phyloP scores from a whole-genome alignment of 2,329 filamentous ascomycete genomes.

The Juglanconis sp. region DNA sequence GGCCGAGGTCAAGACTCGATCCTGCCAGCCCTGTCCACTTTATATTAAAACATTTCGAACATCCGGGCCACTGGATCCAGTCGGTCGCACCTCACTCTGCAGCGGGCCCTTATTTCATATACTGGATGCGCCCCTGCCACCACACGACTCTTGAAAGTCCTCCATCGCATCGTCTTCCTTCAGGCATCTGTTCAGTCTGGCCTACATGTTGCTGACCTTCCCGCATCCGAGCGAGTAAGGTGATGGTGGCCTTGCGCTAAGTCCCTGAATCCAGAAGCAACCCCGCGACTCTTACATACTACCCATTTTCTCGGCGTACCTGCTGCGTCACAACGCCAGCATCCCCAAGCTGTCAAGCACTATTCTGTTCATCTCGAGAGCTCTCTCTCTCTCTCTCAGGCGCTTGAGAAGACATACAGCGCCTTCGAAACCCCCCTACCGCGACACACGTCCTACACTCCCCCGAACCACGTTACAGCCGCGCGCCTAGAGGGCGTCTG shows the following conservation, averaged over 20 bases:
- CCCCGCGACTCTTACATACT: neutral
- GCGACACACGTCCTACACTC: neutral
- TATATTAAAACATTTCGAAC: constrained; percentile 17
- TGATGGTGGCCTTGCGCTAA: constrained; percentile 5
- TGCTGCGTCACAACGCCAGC: constrained; percentile 4
- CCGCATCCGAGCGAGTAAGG: constrained; percentile 7
- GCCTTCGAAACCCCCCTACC: neutral
- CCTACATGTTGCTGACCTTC: constrained; percentile 13
- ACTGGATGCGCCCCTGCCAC: constrained; percentile 10
- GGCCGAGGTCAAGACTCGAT: constrained; percentile 5
- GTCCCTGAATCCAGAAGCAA: neutral
- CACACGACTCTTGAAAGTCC: constrained; percentile 8
- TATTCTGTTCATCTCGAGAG: neutral
- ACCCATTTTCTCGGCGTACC: neutral
- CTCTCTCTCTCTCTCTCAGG: neutral
- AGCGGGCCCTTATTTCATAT: constrained; percentile 13
- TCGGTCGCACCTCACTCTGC: neutral
- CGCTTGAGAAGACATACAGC: neutral
- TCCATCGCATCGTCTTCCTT: constrained; percentile 10
- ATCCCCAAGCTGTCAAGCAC: neutral
- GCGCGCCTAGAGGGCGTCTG: constrained; percentile 15
- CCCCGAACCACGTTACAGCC: constrained; percentile 7
- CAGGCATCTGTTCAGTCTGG: neutral
- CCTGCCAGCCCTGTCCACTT: constrained; percentile 17
- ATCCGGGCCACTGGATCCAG: constrained; percentile 9